Evolutionary conservation across 1,139 yeast genomes (phyloP).

Genomic region (Kazachstania sp.): DNA sequence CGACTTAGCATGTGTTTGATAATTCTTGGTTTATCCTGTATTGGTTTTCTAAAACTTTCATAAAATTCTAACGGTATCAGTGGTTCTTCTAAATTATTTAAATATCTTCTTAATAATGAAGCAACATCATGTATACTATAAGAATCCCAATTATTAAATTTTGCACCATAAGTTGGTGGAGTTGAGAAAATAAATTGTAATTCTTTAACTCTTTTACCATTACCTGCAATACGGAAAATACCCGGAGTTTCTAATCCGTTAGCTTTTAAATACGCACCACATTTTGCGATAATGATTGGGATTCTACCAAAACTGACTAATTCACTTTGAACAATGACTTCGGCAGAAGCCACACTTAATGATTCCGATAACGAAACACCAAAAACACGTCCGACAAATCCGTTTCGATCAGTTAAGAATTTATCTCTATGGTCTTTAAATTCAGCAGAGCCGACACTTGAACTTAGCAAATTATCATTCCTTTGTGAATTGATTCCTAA

Average conservation of each 20-base stretch:
- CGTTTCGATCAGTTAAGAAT: constrained; percentile 27
- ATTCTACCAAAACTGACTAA: constrained; percentile 31
- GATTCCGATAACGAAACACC: constrained; percentile 77
- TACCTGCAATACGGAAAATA: constrained; percentile 87
- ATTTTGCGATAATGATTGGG: constrained; percentile 73
- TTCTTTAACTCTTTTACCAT: constrained; percentile 79
- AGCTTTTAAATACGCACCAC: constrained; percentile 77
- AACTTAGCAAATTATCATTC: neutral
- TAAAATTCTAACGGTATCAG: constrained; percentile 72
- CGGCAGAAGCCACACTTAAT: constrained; percentile 51
- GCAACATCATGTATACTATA: constrained; percentile 98
- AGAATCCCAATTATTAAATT: constrained; percentile 69
- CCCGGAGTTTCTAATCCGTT: constrained; percentile 79
- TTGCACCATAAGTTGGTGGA: constrained; percentile 85
- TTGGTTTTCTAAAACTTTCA: constrained; percentile 72
- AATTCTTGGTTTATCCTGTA: constrained; percentile 35
- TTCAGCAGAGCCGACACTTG: constrained; percentile 5
- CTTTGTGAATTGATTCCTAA: neutral
- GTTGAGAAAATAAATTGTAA: constrained; percentile 74
- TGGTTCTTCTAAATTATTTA: constrained; percentile 88
- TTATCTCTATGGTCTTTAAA: constrained; percentile 25
- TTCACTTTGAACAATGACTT: constrained; percentile 32
- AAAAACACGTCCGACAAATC: constrained; percentile 47
- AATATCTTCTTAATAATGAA: constrained; percentile 71
- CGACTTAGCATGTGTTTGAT: constrained; percentile 26